Conservation (phyloP, 2,329 filamentous ascomycete species). For the Fusarium brevicatenulatum region DNA sequence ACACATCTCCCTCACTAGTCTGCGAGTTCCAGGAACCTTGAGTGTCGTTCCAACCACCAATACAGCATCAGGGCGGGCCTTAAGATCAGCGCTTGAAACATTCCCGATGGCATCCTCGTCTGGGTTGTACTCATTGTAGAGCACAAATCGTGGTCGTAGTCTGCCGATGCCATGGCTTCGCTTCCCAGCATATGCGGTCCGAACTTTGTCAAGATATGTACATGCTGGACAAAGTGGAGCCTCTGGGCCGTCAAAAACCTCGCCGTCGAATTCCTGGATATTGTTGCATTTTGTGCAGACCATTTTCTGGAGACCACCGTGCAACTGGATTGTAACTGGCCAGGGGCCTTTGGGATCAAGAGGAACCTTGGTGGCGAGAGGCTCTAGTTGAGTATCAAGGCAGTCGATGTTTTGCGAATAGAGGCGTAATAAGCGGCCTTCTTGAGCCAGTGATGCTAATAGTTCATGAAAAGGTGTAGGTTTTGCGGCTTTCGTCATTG, state of each 20-base stretch:
- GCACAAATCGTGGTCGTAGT: slow-evolving; percentile 89
- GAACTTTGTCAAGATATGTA: slow-evolving; percentile 77
- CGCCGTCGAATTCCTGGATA: slow-evolving; percentile 78
- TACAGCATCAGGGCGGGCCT: slow-evolving; percentile 86
- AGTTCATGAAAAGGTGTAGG: slow-evolving; percentile 94
- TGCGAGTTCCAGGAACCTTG: slow-evolving; percentile 91
- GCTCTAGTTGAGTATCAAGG: slow-evolving; percentile 85
- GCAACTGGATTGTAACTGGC: slow-evolving; percentile 92
- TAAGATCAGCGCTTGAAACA: slow-evolving; percentile 86
- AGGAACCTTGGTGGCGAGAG: slow-evolving; percentile 82
- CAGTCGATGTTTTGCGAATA: slow-evolving; percentile 99
- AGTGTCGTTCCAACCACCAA: slow-evolving; percentile 95
- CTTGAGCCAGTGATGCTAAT: slow-evolving; percentile 86
- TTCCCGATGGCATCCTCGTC: slow-evolving; percentile 96
- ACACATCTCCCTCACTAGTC: slow-evolving; percentile 92
- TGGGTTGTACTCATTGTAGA: slow-evolving; percentile 97
- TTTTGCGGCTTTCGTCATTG: slow-evolving; percentile 78
- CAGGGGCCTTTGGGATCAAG: slow-evolving; percentile 86
- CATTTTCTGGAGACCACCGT: slow-evolving; percentile 95
- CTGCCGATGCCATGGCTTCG: slow-evolving; percentile 93
- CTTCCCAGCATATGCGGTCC: slow-evolving; percentile 81
- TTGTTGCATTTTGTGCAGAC: slow-evolving; percentile 92
- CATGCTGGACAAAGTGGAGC: slow-evolving; percentile 84
- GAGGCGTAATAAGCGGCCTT: slow-evolving; percentile 86
- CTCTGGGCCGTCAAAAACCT: slow-evolving; percentile 84